Conservation (phyloP, 1,139 yeast species). For the Tardiomyces digboiensis region DNA sequence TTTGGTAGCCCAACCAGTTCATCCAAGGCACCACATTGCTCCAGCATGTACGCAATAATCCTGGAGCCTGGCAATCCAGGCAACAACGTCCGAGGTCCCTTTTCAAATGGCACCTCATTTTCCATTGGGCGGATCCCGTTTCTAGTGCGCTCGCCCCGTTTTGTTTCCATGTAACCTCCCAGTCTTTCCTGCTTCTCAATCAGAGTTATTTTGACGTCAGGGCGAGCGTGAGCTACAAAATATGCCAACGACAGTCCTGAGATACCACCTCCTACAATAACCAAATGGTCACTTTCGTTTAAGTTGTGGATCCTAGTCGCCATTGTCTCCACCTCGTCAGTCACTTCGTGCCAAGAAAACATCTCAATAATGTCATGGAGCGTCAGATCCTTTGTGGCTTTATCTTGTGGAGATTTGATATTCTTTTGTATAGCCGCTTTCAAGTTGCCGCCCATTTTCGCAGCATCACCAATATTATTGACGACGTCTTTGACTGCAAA, state of each 20-base stretch:
- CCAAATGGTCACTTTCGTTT: constrained; percentile 17
- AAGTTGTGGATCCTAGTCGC: constrained; percentile 15
- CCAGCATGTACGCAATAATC: constrained; percentile 26
- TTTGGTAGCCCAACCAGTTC: constrained; percentile 43
- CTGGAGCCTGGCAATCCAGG: constrained; percentile 29
- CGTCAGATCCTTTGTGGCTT: not conserved
- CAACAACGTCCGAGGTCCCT: constrained; percentile 34
- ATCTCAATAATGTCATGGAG: not conserved
- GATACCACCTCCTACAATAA: constrained; percentile 73
- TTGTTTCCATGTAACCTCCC: constrained; percentile 70
- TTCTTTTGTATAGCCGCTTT: not conserved
- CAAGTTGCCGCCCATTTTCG: not conserved
- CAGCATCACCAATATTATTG: not conserved
- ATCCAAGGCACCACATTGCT: constrained; percentile 34
- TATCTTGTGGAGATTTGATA: not conserved
- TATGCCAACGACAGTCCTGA: constrained; percentile 79
- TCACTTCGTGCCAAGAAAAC: not conserved
- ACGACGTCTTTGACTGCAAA: not conserved
- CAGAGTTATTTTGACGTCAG: constrained; percentile 53
- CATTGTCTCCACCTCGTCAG: not conserved
- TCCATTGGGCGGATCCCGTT: too few species aligned
- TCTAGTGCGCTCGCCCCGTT: too few species aligned
- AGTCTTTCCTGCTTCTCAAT: constrained; percentile 44
- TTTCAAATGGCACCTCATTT: constrained; percentile 22
- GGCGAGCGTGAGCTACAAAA: constrained; percentile 54